Base-by-base conservation (phyloP, 768 basidiomycete genomes). In the Tubosaeta brunneosetosa region DNA sequence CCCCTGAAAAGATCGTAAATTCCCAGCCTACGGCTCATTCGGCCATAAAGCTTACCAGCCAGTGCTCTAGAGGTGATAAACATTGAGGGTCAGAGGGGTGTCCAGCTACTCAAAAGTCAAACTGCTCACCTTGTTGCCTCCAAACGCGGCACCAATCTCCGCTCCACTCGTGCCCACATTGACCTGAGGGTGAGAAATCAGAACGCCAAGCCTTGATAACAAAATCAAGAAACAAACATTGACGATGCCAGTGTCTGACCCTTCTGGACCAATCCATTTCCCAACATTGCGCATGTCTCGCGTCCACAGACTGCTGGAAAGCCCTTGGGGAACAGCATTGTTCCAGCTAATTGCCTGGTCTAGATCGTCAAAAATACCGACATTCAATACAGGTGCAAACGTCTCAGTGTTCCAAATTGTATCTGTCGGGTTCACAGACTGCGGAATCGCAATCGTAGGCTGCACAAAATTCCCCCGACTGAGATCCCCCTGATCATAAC, bases 221-320 rank as follows among this genome's bases (percentile, higher is more conserved):
- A 42, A 50, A 48, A 42, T 17, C 27, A 41, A 49, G 17, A 46
- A 31, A 75, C 83, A 65, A 66, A 90, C 91, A 71, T 94, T 94
- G 55, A 94, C 91, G 58, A 94, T 97, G 7, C 95, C 95, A 37
- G 88, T 77, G 67, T 97, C 95, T 25, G 86, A 88, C 29, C 94
- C 94, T 53, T 78, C 77, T 37, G 93, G 88, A 12, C 94, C 92
- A 58, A 95, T 85, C 91, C 93, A 97, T 71, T 84, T 88, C 47
- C 94, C 92, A 49, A 97, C 73, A 60, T 86, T 85, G 54, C 87
- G 76, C 45, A 97, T 62, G 62, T 91, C 87, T 37, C 83, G 81
- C 47, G 94, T 94, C 88, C 94, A 97, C 2, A 97, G 74, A 55
- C 89, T 89, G 63, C 90, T 91, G 41, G 90, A 92, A 52, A 95